phyloP scores from a whole-genome alignment of 2,329 filamentous ascomycete genomes.

The Metarhizium guizhouense region DNA sequence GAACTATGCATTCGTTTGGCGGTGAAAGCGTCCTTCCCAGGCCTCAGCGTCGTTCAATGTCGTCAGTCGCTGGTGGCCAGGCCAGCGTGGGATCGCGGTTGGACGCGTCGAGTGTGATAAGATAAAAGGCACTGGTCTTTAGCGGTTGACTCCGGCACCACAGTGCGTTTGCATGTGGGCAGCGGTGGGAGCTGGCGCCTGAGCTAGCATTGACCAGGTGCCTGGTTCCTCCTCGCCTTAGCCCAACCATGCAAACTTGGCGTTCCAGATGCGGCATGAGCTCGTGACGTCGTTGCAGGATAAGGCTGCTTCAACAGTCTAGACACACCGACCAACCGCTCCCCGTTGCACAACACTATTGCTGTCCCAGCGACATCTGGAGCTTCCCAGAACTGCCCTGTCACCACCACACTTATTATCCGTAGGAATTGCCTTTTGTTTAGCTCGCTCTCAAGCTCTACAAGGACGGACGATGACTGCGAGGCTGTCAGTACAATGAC shows the following conservation, averaged over 20 bases:
- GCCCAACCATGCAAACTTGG: too few relatives aligned
- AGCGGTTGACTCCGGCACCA: too few relatives aligned
- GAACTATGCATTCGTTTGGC: background rate
- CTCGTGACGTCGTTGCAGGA: conserved; percentile 16
- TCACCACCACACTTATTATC: background rate
- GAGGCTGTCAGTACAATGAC: conserved; percentile 6
- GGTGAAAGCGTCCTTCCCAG: background rate
- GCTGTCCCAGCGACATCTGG: background rate
- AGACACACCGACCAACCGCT: background rate
- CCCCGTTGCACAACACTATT: background rate
- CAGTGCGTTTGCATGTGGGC: too few relatives aligned
- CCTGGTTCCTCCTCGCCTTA: too few relatives aligned
- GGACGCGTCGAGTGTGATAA: background rate
- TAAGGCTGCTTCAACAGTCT: background rate
- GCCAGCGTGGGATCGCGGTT: background rate
- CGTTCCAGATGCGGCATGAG: background rate
- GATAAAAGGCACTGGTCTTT: background rate
- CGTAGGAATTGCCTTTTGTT: background rate
- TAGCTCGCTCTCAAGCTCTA: background rate
- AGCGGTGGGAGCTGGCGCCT: too few relatives aligned
- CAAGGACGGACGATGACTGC: conserved; percentile 4
- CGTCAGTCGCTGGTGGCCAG: background rate
- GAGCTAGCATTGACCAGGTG: too few relatives aligned
- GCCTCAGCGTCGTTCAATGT: background rate
- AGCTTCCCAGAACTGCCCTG: background rate